phyloP scores from a whole-genome alignment of 1,284 basidiomycete species.

The Schizopora paradoxa region DNA sequence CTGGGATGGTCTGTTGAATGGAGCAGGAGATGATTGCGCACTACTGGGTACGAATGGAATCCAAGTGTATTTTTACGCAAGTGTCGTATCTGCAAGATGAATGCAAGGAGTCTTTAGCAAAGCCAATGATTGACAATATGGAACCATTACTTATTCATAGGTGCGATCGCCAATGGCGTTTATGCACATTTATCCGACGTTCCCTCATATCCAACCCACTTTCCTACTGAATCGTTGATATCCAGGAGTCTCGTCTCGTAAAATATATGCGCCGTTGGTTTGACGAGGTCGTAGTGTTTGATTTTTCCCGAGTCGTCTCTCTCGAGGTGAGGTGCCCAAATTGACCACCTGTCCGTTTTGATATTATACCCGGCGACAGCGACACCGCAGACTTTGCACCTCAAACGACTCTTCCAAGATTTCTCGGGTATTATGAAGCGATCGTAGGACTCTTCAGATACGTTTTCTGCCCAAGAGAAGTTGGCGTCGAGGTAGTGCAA shows the following conservation, averaged over 20 bases:
- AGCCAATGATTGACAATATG: too few relatives aligned
- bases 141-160: too few relatives aligned
- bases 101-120: too few relatives aligned
- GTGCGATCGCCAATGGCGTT: not conserved
- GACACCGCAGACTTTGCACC: conserved; percentile 55
- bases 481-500: conserved; percentile 44
- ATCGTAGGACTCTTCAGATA: conserved; percentile 26
- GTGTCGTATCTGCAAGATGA: too few relatives aligned
- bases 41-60: too few relatives aligned
- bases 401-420: conserved; percentile 50
- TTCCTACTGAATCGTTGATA: conserved; percentile 46
- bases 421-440: conserved; percentile 28
- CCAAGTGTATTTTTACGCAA: too few relatives aligned
- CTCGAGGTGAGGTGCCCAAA: conserved; percentile 51
- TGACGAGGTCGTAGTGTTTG: conserved; percentile 43
- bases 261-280: conserved; percentile 59
- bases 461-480: conserved; percentile 49
- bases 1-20: too few relatives aligned
- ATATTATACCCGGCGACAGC: conserved; percentile 46
- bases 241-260: conserved; percentile 58
- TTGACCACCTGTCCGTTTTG: conserved; percentile 38
- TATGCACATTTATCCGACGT: conserved; percentile 32
- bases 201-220: conserved; percentile 58
- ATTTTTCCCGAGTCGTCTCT: conserved; percentile 44
- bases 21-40: too few relatives aligned